Conservation (phyloP, 306 rosid species). For the Leucaena leucocephala region DNA sequence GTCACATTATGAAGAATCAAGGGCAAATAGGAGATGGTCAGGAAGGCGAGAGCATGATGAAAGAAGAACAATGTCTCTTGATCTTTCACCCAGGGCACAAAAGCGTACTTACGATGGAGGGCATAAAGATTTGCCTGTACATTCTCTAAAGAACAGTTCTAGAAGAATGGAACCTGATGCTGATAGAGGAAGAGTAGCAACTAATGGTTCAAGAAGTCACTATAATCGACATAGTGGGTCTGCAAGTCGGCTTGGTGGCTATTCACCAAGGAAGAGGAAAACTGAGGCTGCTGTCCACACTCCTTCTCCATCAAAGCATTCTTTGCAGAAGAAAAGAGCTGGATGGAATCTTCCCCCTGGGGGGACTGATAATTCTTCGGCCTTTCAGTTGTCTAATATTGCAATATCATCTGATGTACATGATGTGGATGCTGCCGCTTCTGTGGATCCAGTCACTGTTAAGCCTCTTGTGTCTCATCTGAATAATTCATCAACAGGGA, state of each 20-base stretch:
- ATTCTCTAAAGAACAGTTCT: constrained; percentile 56
- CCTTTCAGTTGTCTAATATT: constrained; percentile 54
- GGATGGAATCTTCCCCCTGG: constrained; percentile 77
- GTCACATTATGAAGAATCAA: constrained; percentile 58
- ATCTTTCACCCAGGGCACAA: constrained; percentile 59
- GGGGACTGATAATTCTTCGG: constrained; percentile 51
- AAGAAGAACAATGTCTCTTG: constrained; percentile 54
- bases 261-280: constrained; percentile 95
- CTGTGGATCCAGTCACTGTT: constrained; percentile 48
- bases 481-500: constrained; percentile 50
- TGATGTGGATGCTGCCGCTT: constrained; percentile 48
- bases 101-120: constrained; percentile 46
- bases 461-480: constrained; percentile 47
- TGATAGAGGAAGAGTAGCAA: constrained; percentile 59
- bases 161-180: constrained; percentile 53
- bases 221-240: constrained; percentile 58
- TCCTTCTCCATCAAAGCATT: constrained; percentile 72
- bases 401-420: constrained; percentile 48
- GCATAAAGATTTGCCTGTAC: constrained; percentile 46
- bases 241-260: constrained; percentile 89
- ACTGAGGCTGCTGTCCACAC: constrained; percentile 77
- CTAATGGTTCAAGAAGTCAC: constrained; percentile 70
- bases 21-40: constrained; percentile 61
- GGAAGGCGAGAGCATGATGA: constrained; percentile 64
- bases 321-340: constrained; percentile 73